Base-by-base conservation (phyloP, 352 stramenopile species). In the Phytophthora citricola region DNA sequence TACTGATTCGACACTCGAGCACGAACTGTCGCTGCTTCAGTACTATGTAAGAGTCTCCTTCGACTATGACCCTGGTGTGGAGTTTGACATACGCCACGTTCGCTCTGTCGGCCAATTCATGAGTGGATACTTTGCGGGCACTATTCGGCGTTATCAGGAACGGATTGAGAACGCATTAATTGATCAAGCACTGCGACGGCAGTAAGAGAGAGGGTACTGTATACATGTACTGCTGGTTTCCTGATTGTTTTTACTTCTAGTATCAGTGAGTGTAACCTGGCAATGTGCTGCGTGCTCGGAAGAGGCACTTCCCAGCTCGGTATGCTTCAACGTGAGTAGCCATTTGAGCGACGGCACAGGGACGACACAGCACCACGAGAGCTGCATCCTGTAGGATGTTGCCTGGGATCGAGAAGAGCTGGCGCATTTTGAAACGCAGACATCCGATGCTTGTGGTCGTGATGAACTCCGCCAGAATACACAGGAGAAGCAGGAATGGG, bases 301-400 rank as follows among this genome's bases (percentile, higher is more conserved):
- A 79, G 40, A 68, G 55, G 63, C 79, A 88, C 38, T 36, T 62
- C 7, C 66, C 69, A 11, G 58, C 59, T 14, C 64, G 44, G 41
- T 85, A 88, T 15, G 77, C 71, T 31, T 78, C 69, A 27, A 80
- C 73, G 22, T 87, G 79, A 4, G 71, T 81, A 9, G 75, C 76
- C 72, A 88, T 84, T 36, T 88, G 79, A 49, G 77, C 73, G 38
- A 88, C 73, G 9, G 66, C 54, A 51, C 77, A 88, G 14, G 63
- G 79, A n/a, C 75, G 68, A 61, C 77, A 85, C 1, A 78, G 22
- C 15, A 81, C 66, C n/a, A 71, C 68, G 36, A 64, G 50, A 15
- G 72, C 22, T 5, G 64, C 40, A 46, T 88, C 79, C 43, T 80
- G 49, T 4, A 75, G n/a, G 38, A 62, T 55, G 5, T 54, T 67